These are phyloP conservation scores for Cystobasidiaceae sp. DNA, from an alignment of 1,284 basidiomycete genomes.

Conservation along the genomic window DNA sequence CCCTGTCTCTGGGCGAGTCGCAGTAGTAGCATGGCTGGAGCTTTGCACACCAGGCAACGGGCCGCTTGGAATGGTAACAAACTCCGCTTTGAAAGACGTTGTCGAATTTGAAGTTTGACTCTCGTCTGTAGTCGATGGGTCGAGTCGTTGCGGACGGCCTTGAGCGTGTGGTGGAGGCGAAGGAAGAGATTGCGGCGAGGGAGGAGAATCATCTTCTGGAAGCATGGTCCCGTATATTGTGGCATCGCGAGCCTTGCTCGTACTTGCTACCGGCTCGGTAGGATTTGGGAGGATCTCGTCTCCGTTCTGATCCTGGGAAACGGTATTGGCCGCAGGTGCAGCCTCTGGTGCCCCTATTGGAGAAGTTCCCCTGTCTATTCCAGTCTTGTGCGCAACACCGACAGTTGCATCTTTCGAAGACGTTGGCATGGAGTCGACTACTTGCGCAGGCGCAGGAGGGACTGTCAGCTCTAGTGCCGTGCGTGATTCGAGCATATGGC, in stretches of 20 bases:
- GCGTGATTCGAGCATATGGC: too few species aligned
- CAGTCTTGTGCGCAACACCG: background rate
- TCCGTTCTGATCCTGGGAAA: background rate
- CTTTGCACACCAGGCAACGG: too few species aligned
- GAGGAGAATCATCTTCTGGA: slow-evolving; percentile 7
- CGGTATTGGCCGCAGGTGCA: background rate
- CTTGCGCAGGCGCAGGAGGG: too few species aligned
- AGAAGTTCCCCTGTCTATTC: slow-evolving; percentile 19
- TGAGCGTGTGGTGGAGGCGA: slow-evolving; percentile 15
- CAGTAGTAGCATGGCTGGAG: too few species aligned
- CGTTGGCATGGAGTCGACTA: background rate
- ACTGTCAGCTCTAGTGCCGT: too few species aligned
- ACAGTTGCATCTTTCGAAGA: background rate
- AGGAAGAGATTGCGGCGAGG: slow-evolving; percentile 9
- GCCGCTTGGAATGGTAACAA: background rate
- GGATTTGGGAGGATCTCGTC: background rate
- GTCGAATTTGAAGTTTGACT: slow-evolving; percentile 1
- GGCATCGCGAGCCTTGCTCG: background rate
- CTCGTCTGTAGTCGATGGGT: background rate
- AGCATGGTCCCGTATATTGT: background rate
- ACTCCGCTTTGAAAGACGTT: background rate
- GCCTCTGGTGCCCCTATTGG: slow-evolving; percentile 2
- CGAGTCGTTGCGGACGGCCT: background rate
- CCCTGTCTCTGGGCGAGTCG: too few species aligned
- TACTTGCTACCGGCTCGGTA: background rate